Evolutionary conservation across 805 yeast genomes (phyloP).

Genomic region (Spathaspora hagerdaliae): DNA sequence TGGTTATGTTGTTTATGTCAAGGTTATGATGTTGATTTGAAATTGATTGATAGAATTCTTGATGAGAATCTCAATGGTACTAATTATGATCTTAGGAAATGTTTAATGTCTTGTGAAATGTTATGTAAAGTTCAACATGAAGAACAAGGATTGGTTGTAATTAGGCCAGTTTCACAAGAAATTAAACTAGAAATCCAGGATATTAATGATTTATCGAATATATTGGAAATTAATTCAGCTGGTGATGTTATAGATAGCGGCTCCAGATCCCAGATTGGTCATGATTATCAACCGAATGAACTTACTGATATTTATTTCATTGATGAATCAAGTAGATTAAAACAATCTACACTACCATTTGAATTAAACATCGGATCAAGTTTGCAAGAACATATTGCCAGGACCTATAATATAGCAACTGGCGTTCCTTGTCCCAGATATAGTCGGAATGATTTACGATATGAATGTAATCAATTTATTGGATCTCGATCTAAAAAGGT

Average conservation of each 20-base stretch:
- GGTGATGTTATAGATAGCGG: constrained; percentile 25
- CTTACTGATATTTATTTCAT: constrained; percentile 29
- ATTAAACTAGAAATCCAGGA: neutral
- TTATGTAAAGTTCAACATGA: constrained; percentile 18
- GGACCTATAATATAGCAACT: neutral
- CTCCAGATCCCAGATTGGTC: constrained; percentile 22
- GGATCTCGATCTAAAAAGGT: constrained; percentile 33
- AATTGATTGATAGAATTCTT: constrained; percentile 24
- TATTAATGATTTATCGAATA: constrained; percentile 3
- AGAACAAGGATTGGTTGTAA: neutral
- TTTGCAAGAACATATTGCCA: constrained; percentile 4
- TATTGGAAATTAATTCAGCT: constrained; percentile 22
- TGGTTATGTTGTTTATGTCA: constrained; percentile 35
- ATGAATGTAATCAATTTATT: constrained; percentile 16
- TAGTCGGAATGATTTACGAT: constrained; percentile 10
- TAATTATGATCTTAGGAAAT: constrained; percentile 43
- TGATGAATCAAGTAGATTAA: constrained; percentile 25
- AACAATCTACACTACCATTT: constrained; percentile 28
- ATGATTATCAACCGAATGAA: constrained; percentile 28
- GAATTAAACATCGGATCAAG: constrained; percentile 33
- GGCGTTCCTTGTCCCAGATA: constrained; percentile 1
- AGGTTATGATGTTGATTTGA: constrained; percentile 29
- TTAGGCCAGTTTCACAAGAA: neutral
- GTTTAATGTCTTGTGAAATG: constrained; percentile 43
- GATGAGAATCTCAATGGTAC: constrained; percentile 12